A percentile compares a stretch with the other conserved stretches of the same genome.
Evolutionary conservation across 306 rosid species (phyloP).

Genomic region (Dalbergia oliveri): DNA sequence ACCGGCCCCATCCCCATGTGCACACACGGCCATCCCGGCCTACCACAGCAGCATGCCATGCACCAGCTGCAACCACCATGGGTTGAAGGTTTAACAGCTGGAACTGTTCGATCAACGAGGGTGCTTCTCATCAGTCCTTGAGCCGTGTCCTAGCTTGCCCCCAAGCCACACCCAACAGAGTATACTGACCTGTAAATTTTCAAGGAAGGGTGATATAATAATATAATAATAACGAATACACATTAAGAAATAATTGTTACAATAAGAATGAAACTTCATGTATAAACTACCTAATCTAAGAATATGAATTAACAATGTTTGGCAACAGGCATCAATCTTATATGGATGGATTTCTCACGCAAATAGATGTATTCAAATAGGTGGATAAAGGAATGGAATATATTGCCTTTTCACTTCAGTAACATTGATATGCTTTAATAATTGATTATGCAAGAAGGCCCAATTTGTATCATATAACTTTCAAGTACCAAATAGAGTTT

Average conservation of each 20-base stretch:
- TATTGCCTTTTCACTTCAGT: background rate
- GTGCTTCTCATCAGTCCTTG: constrained; percentile 80
- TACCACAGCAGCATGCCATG: constrained; percentile 99
- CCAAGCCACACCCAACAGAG: constrained; percentile 98
- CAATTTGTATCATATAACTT: background rate
- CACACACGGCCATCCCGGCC: constrained; percentile 95
- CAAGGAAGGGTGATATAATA: constrained; percentile 21
- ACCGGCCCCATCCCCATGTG: constrained; percentile 99
- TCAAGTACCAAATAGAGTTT: background rate
- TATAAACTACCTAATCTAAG: constrained; percentile 12
- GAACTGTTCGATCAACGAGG: constrained; percentile 87
- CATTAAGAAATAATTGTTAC: constrained; percentile 22
- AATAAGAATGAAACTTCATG: constrained; percentile 27
- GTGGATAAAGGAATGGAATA: background rate
- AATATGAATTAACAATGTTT: constrained; percentile 19
- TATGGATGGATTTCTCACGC: constrained; percentile 1
- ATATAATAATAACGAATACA: background rate
- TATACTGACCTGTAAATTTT: constrained; percentile 77
- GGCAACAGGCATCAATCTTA: background rate
- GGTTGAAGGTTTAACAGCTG: constrained; percentile 83
- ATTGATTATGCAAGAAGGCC: background rate
- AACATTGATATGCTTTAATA: constrained; percentile 12
- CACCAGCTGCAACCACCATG: constrained; percentile 88
- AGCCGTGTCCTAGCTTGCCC: constrained; percentile 95
- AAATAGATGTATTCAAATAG: constrained; percentile 6